Evolutionary conservation across 2,329 filamentous ascomycete species (phyloP).

Genomic region (Colletotrichum incanum): DNA sequence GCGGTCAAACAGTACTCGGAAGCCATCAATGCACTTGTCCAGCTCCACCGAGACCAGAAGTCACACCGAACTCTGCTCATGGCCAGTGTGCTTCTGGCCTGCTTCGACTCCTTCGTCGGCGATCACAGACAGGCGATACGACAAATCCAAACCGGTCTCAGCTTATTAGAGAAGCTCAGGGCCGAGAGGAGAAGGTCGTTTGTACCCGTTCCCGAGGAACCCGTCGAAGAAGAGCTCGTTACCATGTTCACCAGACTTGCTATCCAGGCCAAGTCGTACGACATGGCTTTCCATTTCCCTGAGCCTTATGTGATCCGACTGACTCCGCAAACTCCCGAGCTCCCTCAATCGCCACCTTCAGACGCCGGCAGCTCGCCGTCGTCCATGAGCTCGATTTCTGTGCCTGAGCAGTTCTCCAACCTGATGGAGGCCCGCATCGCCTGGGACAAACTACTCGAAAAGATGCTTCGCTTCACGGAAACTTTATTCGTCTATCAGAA

Average conservation of each 20-base stretch:
- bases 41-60: slow-evolving; percentile 59
- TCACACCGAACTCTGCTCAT: slow-evolving; percentile 73
- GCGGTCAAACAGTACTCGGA: slow-evolving; percentile 73
- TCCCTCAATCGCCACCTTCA: slow-evolving; percentile 60
- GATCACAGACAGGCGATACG: slow-evolving; percentile 74
- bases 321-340: slow-evolving; percentile 54
- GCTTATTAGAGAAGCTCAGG: slow-evolving; percentile 68
- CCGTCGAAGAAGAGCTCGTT: slow-evolving; percentile 71
- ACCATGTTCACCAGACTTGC: slow-evolving; percentile 76
- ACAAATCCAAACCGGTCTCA: slow-evolving; percentile 73
- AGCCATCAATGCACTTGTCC: slow-evolving; percentile 67
- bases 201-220: slow-evolving; percentile 59
- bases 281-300: slow-evolving; percentile 78
- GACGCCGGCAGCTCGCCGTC: slow-evolving; percentile 59
- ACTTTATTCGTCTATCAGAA: slow-evolving; percentile 61
- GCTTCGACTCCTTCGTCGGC: slow-evolving; percentile 78
- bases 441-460: slow-evolving; percentile 71
- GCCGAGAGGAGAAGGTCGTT: slow-evolving; percentile 60
- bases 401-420: slow-evolving; percentile 63
- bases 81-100: slow-evolving; percentile 76
- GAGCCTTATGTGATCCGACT: slow-evolving; percentile 73
- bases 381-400: slow-evolving; percentile 54
- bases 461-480: slow-evolving; percentile 73
- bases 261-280: slow-evolving; percentile 78
- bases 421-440: slow-evolving; percentile 70